A percentile compares a stretch with the other conserved stretches of the same genome.
These are phyloP conservation scores for Papiliotrema laurentii DNA, from an alignment of 1,284 basidiomycete species.

Conservation along the genomic window DNA sequence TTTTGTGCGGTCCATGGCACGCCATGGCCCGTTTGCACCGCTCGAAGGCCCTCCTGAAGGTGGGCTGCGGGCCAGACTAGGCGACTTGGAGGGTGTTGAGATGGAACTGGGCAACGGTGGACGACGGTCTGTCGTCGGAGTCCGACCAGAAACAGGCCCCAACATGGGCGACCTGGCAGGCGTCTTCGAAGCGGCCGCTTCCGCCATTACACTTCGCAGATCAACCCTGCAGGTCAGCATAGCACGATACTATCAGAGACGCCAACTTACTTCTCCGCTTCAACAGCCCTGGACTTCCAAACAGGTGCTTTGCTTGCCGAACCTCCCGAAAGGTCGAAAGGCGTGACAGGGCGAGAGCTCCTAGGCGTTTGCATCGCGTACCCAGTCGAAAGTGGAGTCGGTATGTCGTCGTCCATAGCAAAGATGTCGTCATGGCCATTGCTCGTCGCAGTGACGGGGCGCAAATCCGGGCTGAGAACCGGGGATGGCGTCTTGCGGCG, in stretches of 20 bases:
- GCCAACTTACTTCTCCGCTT: constrained; percentile 50
- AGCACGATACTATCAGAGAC: constrained; percentile 4
- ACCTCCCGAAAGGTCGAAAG: constrained; percentile 42
- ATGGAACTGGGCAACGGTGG: constrained; percentile 4
- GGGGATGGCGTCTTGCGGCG: constrained; percentile 21
- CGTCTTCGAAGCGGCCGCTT: constrained; percentile 48
- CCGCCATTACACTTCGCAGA: constrained; percentile 80
- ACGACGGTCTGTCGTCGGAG: constrained; percentile 1
- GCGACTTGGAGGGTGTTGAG: constrained; percentile 4
- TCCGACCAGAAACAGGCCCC: constrained; percentile 1
- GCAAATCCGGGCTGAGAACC: constrained; percentile 22
- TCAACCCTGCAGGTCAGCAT: constrained; percentile 57
- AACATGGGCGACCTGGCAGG: constrained; percentile 17
- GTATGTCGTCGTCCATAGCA: constrained; percentile 47
- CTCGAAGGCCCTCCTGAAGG: constrained; percentile 12
- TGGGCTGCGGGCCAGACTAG: constrained; percentile 7
- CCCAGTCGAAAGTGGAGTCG: constrained; percentile 16
- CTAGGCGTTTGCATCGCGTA: constrained; percentile 12
- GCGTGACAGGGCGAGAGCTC: constrained; percentile 53
- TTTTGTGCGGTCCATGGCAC: constrained; percentile 21
- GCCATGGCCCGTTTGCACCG: constrained; percentile 21
- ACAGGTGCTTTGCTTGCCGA: constrained; percentile 22
- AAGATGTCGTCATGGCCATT: constrained; percentile 45
- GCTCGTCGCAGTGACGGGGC: constrained; percentile 10
- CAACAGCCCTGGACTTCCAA: constrained; percentile 52